Evolutionary conservation across 257 asterid genomes (phyloP).

Genomic region (Pogostemon cablin): DNA sequence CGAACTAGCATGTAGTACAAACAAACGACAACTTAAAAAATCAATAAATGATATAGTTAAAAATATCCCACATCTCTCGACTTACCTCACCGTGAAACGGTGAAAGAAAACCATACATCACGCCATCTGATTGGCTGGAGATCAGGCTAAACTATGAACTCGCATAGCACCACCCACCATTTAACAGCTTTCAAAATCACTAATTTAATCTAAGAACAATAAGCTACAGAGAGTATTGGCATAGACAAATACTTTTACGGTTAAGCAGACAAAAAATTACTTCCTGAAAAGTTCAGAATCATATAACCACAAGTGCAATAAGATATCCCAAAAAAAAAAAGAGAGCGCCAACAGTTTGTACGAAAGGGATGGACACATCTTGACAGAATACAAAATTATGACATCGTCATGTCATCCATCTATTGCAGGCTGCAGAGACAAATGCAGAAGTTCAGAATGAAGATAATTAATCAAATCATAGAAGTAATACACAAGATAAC

Average conservation of each 20-base stretch:
- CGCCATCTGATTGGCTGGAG: not conserved
- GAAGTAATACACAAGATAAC: not conserved
- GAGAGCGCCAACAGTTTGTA: not conserved
- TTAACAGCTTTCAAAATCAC: not conserved
- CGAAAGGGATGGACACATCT: not conserved
- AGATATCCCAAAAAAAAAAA: not conserved
- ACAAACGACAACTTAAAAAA: too few species aligned
- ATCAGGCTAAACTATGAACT: not conserved
- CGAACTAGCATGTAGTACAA: too few species aligned
- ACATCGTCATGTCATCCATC: not conserved
- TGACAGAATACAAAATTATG: too few species aligned
- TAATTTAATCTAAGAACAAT: not conserved
- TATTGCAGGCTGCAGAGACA: constrained; percentile 12
- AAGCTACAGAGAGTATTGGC: not conserved
- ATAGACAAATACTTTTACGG: not conserved
- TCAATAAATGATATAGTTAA: too few species aligned
- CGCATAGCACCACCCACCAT: not conserved
- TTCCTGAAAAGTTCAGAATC: not conserved
- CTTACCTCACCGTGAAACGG: too few species aligned
- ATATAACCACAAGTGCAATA: constrained; percentile 2
- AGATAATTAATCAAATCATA: not conserved
- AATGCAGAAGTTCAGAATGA: constrained; percentile 20
- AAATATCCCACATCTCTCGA: too few species aligned
- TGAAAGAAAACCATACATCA: too few species aligned
- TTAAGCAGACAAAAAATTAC: constrained; percentile 1